phyloP scores from a whole-genome alignment of 352 stramenopile species.

The Phytophthora pinifolia region DNA sequence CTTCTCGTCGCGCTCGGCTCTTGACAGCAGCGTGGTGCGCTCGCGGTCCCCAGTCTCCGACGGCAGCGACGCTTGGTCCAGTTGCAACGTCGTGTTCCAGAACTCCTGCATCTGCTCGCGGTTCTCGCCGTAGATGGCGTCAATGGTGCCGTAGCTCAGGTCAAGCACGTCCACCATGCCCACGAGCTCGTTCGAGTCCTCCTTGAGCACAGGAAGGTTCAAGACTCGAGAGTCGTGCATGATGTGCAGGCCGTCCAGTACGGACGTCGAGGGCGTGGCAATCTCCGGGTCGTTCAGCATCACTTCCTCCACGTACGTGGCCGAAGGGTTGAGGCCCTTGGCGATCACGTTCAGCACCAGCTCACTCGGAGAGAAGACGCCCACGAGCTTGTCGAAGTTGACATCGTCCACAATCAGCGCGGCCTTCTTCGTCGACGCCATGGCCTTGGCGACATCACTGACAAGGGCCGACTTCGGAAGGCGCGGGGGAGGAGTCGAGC shows the following conservation, averaged over 20 bases:
- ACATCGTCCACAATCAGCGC: slow-evolving; percentile 93
- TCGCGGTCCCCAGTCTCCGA: slow-evolving; percentile 42
- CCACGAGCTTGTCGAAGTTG: slow-evolving; percentile 87
- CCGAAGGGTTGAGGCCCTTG: slow-evolving; percentile 87
- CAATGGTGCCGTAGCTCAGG: slow-evolving; percentile 87
- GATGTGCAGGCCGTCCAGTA: slow-evolving; percentile 87
- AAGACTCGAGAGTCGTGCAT: slow-evolving; percentile 87
- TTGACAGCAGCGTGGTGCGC: slow-evolving; percentile 60
- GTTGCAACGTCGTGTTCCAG: slow-evolving; percentile 83
- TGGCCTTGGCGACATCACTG: slow-evolving; percentile 69
- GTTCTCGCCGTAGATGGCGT: slow-evolving; percentile 86
- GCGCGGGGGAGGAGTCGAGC: slow-evolving; percentile 54
- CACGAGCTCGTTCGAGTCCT: slow-evolving; percentile 65
- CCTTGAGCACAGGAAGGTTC: slow-evolving; percentile 76
- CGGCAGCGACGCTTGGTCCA: slow-evolving; percentile 60
- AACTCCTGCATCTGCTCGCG: slow-evolving; percentile 91
- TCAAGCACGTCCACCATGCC: slow-evolving; percentile 85
- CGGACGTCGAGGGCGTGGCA: slow-evolving; percentile 59
- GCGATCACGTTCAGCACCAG: slow-evolving; percentile 96
- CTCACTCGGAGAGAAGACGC: slow-evolving; percentile 97
- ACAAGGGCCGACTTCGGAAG: slow-evolving; percentile 88
- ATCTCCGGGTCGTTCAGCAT: slow-evolving; percentile 89
- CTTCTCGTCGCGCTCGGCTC: slow-evolving; percentile 61
- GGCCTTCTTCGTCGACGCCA: slow-evolving; percentile 89
- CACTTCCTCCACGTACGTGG: slow-evolving; percentile 90